Percentiles rank a stretch among this genome's conserved stretches.
phyloP scores from a whole-genome alignment of 2,329 filamentous ascomycete species.

The Trichoderma hamatum region DNA sequence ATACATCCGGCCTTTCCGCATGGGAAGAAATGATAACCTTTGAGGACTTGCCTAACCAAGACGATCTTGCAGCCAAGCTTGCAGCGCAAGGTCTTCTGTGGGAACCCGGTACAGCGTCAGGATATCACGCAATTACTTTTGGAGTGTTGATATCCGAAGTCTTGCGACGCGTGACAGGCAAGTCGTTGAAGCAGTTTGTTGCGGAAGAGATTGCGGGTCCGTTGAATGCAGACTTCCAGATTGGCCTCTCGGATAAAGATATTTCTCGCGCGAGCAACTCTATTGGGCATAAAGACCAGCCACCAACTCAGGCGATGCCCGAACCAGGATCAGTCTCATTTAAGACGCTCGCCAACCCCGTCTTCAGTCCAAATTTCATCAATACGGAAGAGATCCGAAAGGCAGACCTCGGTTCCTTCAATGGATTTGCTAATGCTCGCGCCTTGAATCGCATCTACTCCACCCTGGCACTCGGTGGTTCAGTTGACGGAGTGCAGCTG shows the following conservation, averaged over 20 bases:
- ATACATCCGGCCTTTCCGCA: conserved; percentile 43
- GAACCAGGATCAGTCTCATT: conserved; percentile 8
- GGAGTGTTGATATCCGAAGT: conserved; percentile 50
- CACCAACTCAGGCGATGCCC: conserved; percentile 31
- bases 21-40: conserved; percentile 39
- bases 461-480: conserved; percentile 29
- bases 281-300: conserved; percentile 33
- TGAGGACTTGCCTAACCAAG: conserved; percentile 41
- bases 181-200: conserved; percentile 47
- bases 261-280: conserved; percentile 45
- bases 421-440: conserved; percentile 51
- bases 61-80: conserved; percentile 39
- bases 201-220: conserved; percentile 44
- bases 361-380: conserved; percentile 30
- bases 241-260: conserved; percentile 48
- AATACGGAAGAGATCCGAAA: conserved; percentile 41
- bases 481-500: conserved; percentile 35
- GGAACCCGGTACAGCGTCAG: conserved; percentile 47
- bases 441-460: conserved; percentile 47
- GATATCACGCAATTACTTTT: conserved; percentile 47
- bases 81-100: conserved; percentile 48
- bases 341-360: conserved; percentile 38
- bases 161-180: conserved; percentile 45
- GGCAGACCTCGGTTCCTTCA: conserved; percentile 46
- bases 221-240: conserved; percentile 49